Conservation (phyloP, 495 filamentous ascomycete species). For the Neurospora intermedia region DNA sequence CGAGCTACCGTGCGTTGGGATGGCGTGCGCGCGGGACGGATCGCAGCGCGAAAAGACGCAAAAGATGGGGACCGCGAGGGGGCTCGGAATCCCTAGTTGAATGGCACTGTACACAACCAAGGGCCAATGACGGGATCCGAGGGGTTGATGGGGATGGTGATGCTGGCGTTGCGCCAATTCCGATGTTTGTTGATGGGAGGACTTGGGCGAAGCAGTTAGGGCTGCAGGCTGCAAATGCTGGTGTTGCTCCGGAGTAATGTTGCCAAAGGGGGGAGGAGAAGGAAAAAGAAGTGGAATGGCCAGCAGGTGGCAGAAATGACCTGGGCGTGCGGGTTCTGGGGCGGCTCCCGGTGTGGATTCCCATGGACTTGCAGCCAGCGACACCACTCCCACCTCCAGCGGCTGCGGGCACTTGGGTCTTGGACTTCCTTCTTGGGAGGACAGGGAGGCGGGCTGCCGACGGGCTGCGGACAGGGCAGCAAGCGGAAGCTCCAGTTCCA, state of each 20-base stretch:
- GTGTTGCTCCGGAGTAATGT: neutral
- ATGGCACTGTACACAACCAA: neutral
- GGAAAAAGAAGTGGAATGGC: constrained; percentile 1
- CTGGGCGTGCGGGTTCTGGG: neutral
- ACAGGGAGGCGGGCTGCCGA: neutral
- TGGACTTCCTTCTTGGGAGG: neutral
- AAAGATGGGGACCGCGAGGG: neutral
- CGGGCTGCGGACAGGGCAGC: neutral
- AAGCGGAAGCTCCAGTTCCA: neutral
- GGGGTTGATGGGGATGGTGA: neutral
- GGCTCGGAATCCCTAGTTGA: neutral
- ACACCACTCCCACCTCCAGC: neutral
- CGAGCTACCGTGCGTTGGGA: neutral
- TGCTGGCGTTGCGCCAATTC: neutral
- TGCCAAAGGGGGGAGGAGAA: neutral
- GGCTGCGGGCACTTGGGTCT: neutral
- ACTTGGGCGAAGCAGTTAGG: neutral
- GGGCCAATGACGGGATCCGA: neutral
- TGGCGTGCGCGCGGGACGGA: neutral
- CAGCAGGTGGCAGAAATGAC: neutral
- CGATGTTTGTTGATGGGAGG: neutral
- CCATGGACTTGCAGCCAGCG: neutral
- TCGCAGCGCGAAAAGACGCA: neutral
- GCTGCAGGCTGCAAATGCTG: neutral
- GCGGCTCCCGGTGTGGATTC: neutral